Evolutionary conservation across 2,329 filamentous ascomycete species (phyloP).

Genomic region (Pseudogymnoascus sp.): DNA sequence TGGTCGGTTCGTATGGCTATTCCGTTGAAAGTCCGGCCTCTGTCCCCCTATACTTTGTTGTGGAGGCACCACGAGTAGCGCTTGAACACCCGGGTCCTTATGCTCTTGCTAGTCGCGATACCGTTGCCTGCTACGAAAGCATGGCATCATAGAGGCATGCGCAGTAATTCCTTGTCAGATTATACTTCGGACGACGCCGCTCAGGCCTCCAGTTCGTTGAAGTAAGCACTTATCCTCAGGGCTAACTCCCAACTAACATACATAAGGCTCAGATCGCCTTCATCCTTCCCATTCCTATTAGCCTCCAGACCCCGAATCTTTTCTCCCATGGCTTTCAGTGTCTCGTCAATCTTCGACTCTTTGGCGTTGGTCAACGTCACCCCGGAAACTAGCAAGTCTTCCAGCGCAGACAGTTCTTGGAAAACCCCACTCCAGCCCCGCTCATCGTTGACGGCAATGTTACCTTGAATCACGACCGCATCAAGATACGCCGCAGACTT

Average conservation of each 20-base stretch:
- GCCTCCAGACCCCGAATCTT: conserved; percentile 2
- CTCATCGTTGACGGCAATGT: conserved; percentile 6
- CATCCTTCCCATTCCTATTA: background rate
- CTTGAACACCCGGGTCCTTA: background rate
- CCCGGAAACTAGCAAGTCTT: conserved; percentile 9
- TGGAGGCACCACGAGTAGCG: background rate
- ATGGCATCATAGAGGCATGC: background rate
- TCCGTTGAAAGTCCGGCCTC: background rate
- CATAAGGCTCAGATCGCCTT: conserved; percentile 10
- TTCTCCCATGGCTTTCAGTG: conserved; percentile 1
- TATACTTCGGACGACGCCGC: background rate
- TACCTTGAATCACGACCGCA: background rate
- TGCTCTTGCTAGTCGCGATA: background rate
- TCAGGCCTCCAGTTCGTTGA: conserved; percentile 6
- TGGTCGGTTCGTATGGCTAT: background rate
- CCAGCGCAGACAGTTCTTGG: conserved; percentile 4
- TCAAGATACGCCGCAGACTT: background rate
- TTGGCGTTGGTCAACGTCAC: background rate
- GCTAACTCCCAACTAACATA: conserved; percentile 11
- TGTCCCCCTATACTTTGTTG: background rate
- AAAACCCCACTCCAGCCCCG: conserved; percentile 4
- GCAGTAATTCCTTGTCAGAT: background rate
- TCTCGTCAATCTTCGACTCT: conserved; percentile 1
- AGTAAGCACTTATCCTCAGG: conserved; percentile 7
- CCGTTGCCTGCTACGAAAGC: background rate